Base-by-base conservation (phyloP, 1,139 yeast genomes). In the Hemisphaericaspora xylanilytica region DNA sequence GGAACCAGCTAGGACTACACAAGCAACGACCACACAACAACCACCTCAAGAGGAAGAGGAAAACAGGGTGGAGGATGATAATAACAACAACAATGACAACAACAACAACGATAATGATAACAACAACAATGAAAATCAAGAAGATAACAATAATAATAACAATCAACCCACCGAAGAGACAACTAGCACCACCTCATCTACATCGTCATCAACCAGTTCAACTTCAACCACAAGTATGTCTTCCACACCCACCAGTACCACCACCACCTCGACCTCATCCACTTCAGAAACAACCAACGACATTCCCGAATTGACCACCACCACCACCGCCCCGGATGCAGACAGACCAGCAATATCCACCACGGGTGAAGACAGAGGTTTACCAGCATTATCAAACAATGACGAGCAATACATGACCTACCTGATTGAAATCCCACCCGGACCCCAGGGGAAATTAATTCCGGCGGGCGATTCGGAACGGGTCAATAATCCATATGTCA, bases 401-500 rank as follows among this genome's bases (percentile, higher is more conserved):
- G 12, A 39, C 16, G 31, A 28, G 9, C 18, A 24, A 29, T 15
- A 15, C 36, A 45, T 8, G 21, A 36, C 31, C 25, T 48, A 45
- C 11, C 37, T 40, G 21, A 32, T 34, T 10, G 39, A 42, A 11
- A 20, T 21, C 26, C 33, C 36, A 20, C 9, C 32, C n/a, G 30
- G 20, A 12, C 21, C 21, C 5, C 21, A 16, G 31, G 12, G 31
- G 11, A 28, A 28, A 28, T 13, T 4, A n/a, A 16, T 7, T 8
- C 7, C 15, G 15, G 28, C 10, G 5, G 21, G 16, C 3, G 20
- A 22, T 4, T 13, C 37, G 5, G 15, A 12, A 4, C 14, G 6
- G 4, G 28, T 12, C 5, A n/a, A 25, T 9, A 65, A 68, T 43
- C 79, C 79, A 7, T 71, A 56, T 42, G 52, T 71, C 7, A 36